Evolutionary conservation across 2,329 filamentous ascomycete species (phyloP), one percentile per base, ranked within the genome.

Genomic region (Sporothrix luriei): DNA sequence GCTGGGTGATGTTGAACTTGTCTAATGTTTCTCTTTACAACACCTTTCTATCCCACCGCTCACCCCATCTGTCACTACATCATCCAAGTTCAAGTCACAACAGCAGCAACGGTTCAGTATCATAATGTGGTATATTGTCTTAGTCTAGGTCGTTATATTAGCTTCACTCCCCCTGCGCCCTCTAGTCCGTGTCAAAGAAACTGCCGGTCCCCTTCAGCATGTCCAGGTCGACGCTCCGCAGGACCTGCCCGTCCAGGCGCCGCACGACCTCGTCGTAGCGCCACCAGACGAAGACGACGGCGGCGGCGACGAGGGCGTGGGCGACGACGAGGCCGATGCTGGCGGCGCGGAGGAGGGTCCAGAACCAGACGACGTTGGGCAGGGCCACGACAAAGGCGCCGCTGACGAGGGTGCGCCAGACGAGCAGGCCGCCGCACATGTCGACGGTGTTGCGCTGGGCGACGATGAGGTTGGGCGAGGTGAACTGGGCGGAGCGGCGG

Each of bases 401-500:
- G 0, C 80, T 78, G 4, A 79, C 74, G 19, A 84, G 61, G 14
- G 76, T 78, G 26, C 82, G 79, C 76, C 82, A 79, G 49, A 80
- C 78, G 1, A 76, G 71, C 2, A 84, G 78, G 40, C 78, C 81
- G 3, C 78, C 80, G 33, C 80, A 76, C 84, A 86, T 85, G 72
- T 86, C 83, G 16, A 79, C 79, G 19, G 80, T 81, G 73, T 79
- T 83, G 40, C 83, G 80, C 67, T 84, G 78, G 29, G 80, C 80
- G 14, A 81, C 76, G n/a, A 77, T 77, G 29, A 85, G 77, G 74
- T 80, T 85, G 6, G 81, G 78, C 3, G 79, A 82, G 0, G 83
- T 85, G 72, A 83, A 85, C 59, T 81, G 80, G 9, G 83, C 81
- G 43, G 83, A 85, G n/a, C 80, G 78, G 33, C 78, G 78, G 57